These are phyloP conservation scores for Hypholoma sublateritium DNA, from an alignment of 768 basidiomycete genomes.

Conservation along the genomic window DNA sequence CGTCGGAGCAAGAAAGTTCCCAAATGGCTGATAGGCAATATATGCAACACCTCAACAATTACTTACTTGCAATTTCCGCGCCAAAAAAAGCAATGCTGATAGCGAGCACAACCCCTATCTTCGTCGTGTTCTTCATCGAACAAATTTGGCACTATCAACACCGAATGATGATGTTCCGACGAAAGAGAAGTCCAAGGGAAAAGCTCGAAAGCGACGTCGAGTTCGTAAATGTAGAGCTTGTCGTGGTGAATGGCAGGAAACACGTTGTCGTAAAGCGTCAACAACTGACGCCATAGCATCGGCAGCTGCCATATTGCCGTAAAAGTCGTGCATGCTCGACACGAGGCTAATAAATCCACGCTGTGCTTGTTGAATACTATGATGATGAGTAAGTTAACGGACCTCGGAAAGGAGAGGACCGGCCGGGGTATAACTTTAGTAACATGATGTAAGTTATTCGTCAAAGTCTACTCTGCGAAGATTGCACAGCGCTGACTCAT, in stretches of 20 bases:
- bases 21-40: too few relatives aligned
- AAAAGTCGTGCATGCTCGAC: background rate
- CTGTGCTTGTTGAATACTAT: background rate
- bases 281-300: background rate
- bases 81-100: constrained; percentile 49
- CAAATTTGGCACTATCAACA: background rate
- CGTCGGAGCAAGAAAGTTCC: too few relatives aligned
- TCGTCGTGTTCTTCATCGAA: constrained; percentile 47
- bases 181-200: background rate
- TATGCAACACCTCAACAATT: background rate
- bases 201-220: background rate
- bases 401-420: too few relatives aligned
- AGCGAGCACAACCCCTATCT: constrained; percentile 43
- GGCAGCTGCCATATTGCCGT: too few relatives aligned
- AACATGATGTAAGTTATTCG: too few relatives aligned
- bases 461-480: too few relatives aligned
- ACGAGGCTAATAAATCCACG: background rate
- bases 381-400: too few relatives aligned
- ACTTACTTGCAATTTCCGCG: constrained; percentile 47
- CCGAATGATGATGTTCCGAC: background rate
- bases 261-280: background rate
- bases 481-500: too few relatives aligned
- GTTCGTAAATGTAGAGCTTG: background rate
- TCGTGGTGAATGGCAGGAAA: background rate
- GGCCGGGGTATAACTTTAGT: too few relatives aligned